Conservation (phyloP, 345 rosid genomes). For the Raphanus raphanistrum region DNA sequence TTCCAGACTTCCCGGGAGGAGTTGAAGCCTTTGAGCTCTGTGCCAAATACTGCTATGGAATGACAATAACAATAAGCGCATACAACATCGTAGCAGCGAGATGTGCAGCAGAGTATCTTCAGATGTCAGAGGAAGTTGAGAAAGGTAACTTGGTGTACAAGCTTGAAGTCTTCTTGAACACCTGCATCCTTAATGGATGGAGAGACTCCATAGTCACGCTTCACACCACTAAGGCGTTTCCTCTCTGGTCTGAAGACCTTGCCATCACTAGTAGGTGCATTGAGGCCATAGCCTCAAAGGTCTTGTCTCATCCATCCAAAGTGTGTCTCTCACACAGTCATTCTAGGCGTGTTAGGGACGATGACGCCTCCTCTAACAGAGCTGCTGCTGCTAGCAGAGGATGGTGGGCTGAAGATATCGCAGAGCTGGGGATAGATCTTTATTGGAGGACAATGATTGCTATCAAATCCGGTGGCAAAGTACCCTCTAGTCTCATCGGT, state of each 20-base stretch:
- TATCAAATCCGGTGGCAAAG: conserved; percentile 75
- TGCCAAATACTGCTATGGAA: conserved; percentile 95
- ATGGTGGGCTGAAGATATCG: conserved; percentile 99
- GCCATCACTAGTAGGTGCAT: conserved; percentile 86
- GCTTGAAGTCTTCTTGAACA: conserved; percentile 85
- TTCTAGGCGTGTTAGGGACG: conserved; percentile 82
- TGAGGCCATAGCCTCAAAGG: conserved; percentile 72
- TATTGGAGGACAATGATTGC: conserved; percentile 94
- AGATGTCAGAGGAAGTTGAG: conserved; percentile 95
- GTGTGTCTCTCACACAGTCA: conserved; percentile 78
- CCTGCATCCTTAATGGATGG: conserved; percentile 92
- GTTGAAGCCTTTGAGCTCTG: conserved; percentile 88
- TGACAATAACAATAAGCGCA: conserved; percentile 86
- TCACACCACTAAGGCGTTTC: conserved; percentile 72
- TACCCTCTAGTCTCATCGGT: conserved; percentile 64
- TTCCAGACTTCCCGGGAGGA: conserved; percentile 92
- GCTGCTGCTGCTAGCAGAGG: conserved; percentile 47
- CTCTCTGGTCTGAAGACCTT: conserved; percentile 84
- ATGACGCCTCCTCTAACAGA: conserved; percentile 58
- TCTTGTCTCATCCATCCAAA: conserved; percentile 69
- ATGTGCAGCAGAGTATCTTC: conserved; percentile 89
- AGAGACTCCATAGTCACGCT: conserved; percentile 81
- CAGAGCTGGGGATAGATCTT: conserved; percentile 82
- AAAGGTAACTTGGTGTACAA: conserved; percentile 91
- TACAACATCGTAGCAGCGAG: conserved; percentile 86